phyloP scores from a whole-genome alignment of 441 rosid species.

The Jatropha multifida region DNA sequence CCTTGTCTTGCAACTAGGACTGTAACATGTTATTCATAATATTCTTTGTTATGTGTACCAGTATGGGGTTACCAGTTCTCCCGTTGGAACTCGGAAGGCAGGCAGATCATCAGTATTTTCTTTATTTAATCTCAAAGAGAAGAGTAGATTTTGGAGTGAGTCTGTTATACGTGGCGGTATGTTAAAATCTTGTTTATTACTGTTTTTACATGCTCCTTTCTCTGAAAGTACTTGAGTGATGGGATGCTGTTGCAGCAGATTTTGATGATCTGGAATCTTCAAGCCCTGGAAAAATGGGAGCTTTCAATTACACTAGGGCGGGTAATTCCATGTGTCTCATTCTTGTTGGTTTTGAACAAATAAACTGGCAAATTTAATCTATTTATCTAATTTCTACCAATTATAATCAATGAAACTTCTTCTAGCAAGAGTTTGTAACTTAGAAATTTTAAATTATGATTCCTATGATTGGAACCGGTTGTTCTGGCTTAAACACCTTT shows the following conservation, averaged over 20 bases:
- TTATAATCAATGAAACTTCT: neutral
- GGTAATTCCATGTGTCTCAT: slow-evolving; percentile 43
- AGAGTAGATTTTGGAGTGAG: slow-evolving; percentile 95
- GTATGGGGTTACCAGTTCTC: slow-evolving; percentile 15
- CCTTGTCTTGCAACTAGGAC: no score
- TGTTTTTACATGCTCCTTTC: neutral
- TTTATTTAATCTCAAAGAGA: slow-evolving; percentile 80
- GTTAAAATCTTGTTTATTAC: slow-evolving; percentile 7
- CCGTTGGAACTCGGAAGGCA: slow-evolving; percentile 30
- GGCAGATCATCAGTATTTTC: slow-evolving; percentile 69
- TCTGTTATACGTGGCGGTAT: slow-evolving; percentile 67
- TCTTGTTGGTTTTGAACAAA: no score
- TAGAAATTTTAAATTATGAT: neutral
- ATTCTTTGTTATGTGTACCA: neutral
- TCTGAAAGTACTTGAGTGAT: neutral
- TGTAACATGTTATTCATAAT: neutral
- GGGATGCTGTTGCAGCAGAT: slow-evolving; percentile 35
- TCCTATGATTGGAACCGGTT: neutral
- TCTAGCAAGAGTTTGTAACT: neutral
- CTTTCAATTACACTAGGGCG: slow-evolving; percentile 74
- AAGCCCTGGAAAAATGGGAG: slow-evolving; percentile 48
- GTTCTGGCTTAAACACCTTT: neutral
- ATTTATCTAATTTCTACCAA: neutral
- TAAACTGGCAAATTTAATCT: neutral
- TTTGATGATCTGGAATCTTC: slow-evolving; percentile 74